These are phyloP conservation scores for Entophlyctis helioformis DNA, from an alignment of 192 early-diverging fungal genomes.

Conservation along the genomic window DNA sequence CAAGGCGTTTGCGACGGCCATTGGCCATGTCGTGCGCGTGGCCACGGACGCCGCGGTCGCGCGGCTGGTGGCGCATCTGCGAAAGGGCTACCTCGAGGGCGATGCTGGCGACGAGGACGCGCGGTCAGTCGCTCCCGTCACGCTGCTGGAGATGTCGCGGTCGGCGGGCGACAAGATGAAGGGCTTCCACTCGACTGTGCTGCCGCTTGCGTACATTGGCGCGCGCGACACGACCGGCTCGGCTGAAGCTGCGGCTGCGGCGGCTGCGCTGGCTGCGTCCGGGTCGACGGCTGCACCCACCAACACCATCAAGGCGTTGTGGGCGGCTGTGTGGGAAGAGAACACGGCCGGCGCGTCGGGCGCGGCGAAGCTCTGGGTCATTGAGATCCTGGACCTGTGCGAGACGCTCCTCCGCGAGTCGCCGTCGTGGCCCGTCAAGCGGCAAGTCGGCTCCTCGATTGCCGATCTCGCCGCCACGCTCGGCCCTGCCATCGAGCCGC, in stretches of 20 bases:
- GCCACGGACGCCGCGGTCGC: slow-evolving; percentile 40
- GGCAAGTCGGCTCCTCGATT: slow-evolving; percentile 55
- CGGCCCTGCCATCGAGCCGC: slow-evolving; percentile 25
- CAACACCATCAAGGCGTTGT: slow-evolving; percentile 44
- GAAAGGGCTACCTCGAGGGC: slow-evolving; percentile 62
- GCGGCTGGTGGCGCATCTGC: slow-evolving; percentile 59
- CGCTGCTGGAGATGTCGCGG: slow-evolving; percentile 51
- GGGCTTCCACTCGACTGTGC: slow-evolving; percentile 35
- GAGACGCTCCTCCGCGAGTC: slow-evolving; percentile 36
- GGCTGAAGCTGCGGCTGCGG: too few relatives aligned
- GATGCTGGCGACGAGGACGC: slow-evolving; percentile 54
- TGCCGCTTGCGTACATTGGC: slow-evolving; percentile 64
- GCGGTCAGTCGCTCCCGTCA: slow-evolving; percentile 55
- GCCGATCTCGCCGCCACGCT: slow-evolving; percentile 45
- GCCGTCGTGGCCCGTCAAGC: slow-evolving; percentile 67
- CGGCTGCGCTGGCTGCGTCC: too few relatives aligned
- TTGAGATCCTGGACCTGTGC: slow-evolving; percentile 48
- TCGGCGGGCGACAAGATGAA: slow-evolving; percentile 50
- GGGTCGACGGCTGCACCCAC: too few relatives aligned
- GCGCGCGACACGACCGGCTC: slow-evolving; percentile 43
- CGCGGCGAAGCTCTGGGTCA: slow-evolving; percentile 48
- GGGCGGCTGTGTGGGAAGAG: slow-evolving; percentile 70
- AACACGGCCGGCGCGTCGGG: slow-evolving; percentile 49
- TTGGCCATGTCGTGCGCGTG: slow-evolving; percentile 61
- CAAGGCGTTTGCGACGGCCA: slow-evolving; percentile 74